Conservation (phyloP, 2,329 filamentous ascomycete genomes). For the Polytolypa hystricis region DNA sequence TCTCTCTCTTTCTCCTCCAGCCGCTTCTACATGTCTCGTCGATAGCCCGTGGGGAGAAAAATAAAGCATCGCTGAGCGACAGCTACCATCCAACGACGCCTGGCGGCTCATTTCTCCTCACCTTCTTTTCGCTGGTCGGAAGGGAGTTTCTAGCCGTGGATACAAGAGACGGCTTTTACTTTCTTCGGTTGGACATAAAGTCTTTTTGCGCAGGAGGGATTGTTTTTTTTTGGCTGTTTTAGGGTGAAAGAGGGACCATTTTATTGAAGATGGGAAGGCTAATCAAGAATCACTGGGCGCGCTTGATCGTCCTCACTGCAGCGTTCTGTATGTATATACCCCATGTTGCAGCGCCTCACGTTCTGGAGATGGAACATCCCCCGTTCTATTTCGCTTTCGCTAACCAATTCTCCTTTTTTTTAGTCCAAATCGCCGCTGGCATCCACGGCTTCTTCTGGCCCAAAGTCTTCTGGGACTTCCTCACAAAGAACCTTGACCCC, state of each 20-base stretch:
- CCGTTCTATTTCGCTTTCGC: not conserved
- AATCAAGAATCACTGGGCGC: constrained; percentile 99
- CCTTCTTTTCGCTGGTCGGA: constrained; percentile 20
- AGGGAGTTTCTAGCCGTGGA: constrained; percentile 5
- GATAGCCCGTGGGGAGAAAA: constrained; percentile 4
- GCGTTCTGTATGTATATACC: constrained; percentile 51
- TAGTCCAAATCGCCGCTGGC: constrained; percentile 77
- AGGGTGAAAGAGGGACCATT: no score
- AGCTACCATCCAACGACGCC: constrained; percentile 5
- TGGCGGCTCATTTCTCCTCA: not conserved
- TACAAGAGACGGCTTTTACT: no score
- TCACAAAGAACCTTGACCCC: constrained; percentile 77
- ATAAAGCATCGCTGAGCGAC: constrained; percentile 9
- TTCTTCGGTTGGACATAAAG: no score
- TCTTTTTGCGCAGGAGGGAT: no score
- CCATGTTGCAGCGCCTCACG: not conserved
- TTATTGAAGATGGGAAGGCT: constrained; percentile 99
- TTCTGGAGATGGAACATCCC: not conserved
- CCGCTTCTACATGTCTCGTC: constrained; percentile 2
- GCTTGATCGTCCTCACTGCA: constrained; percentile 82
- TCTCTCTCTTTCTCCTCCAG: not conserved
- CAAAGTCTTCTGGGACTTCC: constrained; percentile 96
- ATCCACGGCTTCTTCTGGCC: constrained; percentile 94
- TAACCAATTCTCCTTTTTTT: constrained; percentile 1
- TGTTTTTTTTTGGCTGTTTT: no score